phyloP scores from a whole-genome alignment of 495 filamentous ascomycete genomes.

The Aspergillus olivimuriae region DNA sequence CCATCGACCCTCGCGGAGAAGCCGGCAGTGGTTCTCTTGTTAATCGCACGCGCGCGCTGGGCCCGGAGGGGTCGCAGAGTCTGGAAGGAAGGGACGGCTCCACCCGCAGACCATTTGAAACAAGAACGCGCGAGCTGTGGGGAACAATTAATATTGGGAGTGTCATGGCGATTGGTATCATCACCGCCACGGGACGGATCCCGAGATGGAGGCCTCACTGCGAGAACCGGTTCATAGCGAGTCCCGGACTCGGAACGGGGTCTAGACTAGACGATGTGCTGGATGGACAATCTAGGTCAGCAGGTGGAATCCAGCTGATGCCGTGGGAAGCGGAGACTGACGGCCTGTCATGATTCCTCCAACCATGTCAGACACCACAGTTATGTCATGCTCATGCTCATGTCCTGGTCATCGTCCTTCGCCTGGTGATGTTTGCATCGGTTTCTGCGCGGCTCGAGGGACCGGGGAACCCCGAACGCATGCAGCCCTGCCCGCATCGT shows the following conservation, averaged over 20 bases:
- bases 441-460: too few relatives aligned
- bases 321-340: not conserved
- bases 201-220: not conserved
- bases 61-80: not conserved
- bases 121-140: conserved; percentile 10
- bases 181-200: not conserved
- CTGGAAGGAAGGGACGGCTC: not conserved
- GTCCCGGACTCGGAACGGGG: not conserved
- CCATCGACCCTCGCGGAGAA: conserved; percentile 1
- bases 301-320: not conserved
- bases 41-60: not conserved
- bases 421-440: too few relatives aligned
- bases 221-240: conserved; percentile 2
- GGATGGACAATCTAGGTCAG: not conserved
- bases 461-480: not conserved
- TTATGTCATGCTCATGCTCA: too few relatives aligned
- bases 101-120: conserved; percentile 9
- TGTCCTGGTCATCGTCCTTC: too few relatives aligned
- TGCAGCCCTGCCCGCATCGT: not conserved
- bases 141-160: conserved; percentile 1
- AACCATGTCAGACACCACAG: too few relatives aligned
- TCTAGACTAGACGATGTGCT: not conserved
- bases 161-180: not conserved
- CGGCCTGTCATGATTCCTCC: too few relatives aligned
- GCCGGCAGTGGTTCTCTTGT: not conserved